phyloP scores from a whole-genome alignment of 2,329 filamentous ascomycete genomes.

The Corinectria fuckeliana region DNA sequence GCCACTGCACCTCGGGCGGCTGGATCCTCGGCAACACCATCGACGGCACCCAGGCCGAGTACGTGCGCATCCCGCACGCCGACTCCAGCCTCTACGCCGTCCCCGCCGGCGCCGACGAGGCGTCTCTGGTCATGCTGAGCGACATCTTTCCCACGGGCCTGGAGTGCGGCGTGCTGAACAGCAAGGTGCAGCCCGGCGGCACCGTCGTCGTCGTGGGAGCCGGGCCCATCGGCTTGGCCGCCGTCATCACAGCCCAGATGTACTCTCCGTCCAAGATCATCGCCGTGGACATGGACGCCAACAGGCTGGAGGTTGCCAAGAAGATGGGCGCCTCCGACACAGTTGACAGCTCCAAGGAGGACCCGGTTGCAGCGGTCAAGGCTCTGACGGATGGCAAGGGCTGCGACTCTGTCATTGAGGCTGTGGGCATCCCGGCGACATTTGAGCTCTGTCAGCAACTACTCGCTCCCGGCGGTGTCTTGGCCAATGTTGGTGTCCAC shows the following conservation, averaged over 20 bases:
- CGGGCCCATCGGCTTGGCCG: slow-evolving; percentile 62
- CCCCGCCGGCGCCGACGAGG: slow-evolving; percentile 49
- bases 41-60: slow-evolving; percentile 64
- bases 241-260: slow-evolving; percentile 59
- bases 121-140: slow-evolving; percentile 56
- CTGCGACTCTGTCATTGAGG: slow-evolving; percentile 64
- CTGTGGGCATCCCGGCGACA: slow-evolving; percentile 59
- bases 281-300: slow-evolving; percentile 57
- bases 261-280: slow-evolving; percentile 60
- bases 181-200: slow-evolving; percentile 57
- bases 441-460: slow-evolving; percentile 61
- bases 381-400: slow-evolving; percentile 57
- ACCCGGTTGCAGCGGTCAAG: slow-evolving; percentile 48
- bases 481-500: slow-evolving; percentile 66
- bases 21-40: slow-evolving; percentile 61
- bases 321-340: slow-evolving; percentile 55
- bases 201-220: slow-evolving; percentile 62
- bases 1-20: slow-evolving; percentile 59
- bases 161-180: slow-evolving; percentile 60
- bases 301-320: slow-evolving; percentile 54
- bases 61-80: slow-evolving; percentile 59
- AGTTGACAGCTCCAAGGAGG: slow-evolving; percentile 46
- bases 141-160: slow-evolving; percentile 64
- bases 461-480: slow-evolving; percentile 58
- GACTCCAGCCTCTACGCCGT: slow-evolving; percentile 55